These are phyloP conservation scores for Eudorina sp. DNA, from an alignment of 139 green algal species.

Conservation along the genomic window DNA sequence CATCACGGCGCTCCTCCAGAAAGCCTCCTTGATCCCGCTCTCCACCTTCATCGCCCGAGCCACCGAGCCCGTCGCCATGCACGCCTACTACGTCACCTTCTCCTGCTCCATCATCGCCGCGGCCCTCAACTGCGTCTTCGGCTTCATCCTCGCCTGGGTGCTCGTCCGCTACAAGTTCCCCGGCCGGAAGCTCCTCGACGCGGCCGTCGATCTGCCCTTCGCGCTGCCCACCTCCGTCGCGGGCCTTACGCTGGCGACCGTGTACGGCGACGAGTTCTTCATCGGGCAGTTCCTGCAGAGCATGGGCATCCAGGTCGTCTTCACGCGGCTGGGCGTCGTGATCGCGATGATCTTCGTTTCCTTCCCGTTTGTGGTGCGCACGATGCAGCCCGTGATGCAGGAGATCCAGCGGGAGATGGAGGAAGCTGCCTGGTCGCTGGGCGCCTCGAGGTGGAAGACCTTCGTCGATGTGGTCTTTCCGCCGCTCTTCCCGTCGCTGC, in stretches of 20 bases:
- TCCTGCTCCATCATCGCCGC: constrained; percentile 69
- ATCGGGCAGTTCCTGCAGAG: constrained; percentile 61
- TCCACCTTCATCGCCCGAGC: constrained; percentile 63
- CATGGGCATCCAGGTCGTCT: constrained; percentile 72
- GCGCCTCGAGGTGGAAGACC: constrained; percentile 73
- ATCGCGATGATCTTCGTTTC: constrained; percentile 86
- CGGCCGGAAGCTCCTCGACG: constrained; percentile 76
- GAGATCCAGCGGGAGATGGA: constrained; percentile 61
- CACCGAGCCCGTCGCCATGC: constrained; percentile 75
- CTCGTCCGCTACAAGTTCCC: constrained; percentile 79
- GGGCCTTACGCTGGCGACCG: constrained; percentile 78
- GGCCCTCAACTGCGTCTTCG: constrained; percentile 79
- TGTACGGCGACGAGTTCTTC: constrained; percentile 74
- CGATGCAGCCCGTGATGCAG: constrained; percentile 80
- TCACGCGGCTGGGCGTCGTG: constrained; percentile 70
- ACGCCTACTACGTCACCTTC: constrained; percentile 80
- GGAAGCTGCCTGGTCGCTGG: constrained; percentile 78
- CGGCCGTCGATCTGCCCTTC: constrained; percentile 82
- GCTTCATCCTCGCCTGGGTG: constrained; percentile 83
- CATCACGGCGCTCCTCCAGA: constrained; percentile 58
- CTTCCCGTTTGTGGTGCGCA: constrained; percentile 84
- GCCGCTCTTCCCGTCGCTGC: constrained; percentile 73
- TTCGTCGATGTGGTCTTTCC: constrained; percentile 79
- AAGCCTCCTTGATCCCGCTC: constrained; percentile 60
- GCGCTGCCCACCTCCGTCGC: constrained; percentile 80